Percentiles rank a stretch among this genome's conserved stretches.
Conservation (phyloP, 768 basidiomycete species). For the Amanita fuliginea region DNA sequence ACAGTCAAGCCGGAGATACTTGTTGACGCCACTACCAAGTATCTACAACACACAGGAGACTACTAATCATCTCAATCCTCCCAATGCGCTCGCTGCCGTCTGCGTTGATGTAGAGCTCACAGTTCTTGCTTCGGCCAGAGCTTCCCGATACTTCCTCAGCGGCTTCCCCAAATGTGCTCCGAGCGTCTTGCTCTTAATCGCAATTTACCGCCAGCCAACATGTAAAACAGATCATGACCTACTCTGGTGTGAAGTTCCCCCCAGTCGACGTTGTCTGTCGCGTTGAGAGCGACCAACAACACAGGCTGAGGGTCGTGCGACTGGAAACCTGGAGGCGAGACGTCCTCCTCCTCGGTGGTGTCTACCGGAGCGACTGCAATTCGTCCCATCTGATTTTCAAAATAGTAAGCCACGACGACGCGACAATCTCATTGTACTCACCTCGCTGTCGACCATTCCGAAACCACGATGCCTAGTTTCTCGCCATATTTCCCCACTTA, state of each 20-base stretch:
- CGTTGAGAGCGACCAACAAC: conserved; percentile 62
- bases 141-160: conserved; percentile 30
- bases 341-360: conserved; percentile 2
- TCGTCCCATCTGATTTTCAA: conserved; percentile 44
- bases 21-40: not conserved
- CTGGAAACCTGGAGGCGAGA: not conserved
- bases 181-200: conserved; percentile 14
- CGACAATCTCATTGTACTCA: conserved; percentile 18
- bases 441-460: conserved; percentile 75
- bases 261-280: conserved; percentile 53
- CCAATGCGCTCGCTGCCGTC: not conserved
- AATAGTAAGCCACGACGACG: not conserved
- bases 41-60: not conserved
- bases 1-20: not conserved
- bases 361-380: conserved; percentile 60
- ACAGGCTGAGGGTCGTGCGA: conserved; percentile 31
- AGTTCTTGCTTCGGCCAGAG: conserved; percentile 19
- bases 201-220: not conserved
- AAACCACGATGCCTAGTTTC: conserved; percentile 56
- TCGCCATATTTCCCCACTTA: conserved; percentile 69
- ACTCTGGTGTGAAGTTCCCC: conserved; percentile 56
- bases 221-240: conserved; percentile 10
- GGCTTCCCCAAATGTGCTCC: conserved; percentile 34
- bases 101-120: conserved; percentile 13
- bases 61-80: not conserved